Base-by-base conservation (phyloP, 2,329 filamentous ascomycete genomes). In the Dactylellina parvicollis region DNA sequence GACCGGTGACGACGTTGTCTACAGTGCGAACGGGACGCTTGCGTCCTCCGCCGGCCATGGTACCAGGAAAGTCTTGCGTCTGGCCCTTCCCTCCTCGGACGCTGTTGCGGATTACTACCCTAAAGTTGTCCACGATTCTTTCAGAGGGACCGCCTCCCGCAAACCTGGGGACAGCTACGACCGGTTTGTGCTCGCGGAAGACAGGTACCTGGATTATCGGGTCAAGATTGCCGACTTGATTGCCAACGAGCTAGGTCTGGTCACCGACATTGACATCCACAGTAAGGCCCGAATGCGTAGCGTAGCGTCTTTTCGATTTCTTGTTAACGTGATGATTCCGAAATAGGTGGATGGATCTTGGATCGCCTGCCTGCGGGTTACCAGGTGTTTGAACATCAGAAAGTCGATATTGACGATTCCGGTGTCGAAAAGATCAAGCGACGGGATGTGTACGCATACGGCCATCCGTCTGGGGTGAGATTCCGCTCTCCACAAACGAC, bases 391-490 rank as follows among this genome's bases (percentile, higher is more conserved):
- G 52, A 38, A 4, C 24, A 36, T 14, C 54, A 61, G 22, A 67
- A 52, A n/a, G 46, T 44, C 4, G 28, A 34, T 7, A 46, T 66
- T 4, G 40, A 67, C 20, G 40, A 38, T 20, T 36, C 20, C 1
- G 67, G 67, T n/a, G 42, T 38, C 0, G 50, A 65, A 26, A 38
- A 54, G 26, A 28, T 72, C n/a, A 55, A 40, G 12, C 70, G 70
- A 1, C 20, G 38, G 8, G 70, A 74, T 28, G 47, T 16, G 8
- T 74, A 74, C 30, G 28, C 67, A 7, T 74, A 74, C 24, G 70
- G 70, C 5, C 70, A 74, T n/a, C 54, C 42, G 18, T 52, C 36
- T 5, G 59, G 50, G 3, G 8, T 14, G 1, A 46, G 62, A 20
- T 74, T 67, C 20, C 42, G 70, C 1, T 74, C 61, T 10, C 46